Base-by-base conservation (phyloP, 2,329 filamentous ascomycete genomes). In the Paramyrothecium roridum region DNA sequence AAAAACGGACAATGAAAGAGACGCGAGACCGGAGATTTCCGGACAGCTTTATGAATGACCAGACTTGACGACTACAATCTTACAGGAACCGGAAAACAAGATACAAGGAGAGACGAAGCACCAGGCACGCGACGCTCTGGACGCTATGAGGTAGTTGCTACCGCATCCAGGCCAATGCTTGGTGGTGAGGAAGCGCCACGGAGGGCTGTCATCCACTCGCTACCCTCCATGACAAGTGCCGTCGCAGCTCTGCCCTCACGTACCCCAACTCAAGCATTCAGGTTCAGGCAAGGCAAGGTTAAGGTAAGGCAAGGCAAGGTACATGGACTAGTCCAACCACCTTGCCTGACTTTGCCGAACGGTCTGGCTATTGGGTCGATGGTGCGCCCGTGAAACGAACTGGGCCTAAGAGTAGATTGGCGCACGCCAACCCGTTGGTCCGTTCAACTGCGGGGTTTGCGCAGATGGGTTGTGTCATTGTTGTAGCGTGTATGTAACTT, bases 181-280 rank as follows among this genome's bases (percentile, higher is more conserved):
- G 48, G 55, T 20, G 53, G 55, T 54, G 56, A 59, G 50, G 53
- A 53, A 45, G 52, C 37, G 37, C 37, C 37, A 56, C 47, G 45
- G 51, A 54, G 43, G 21, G 49, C 52, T 67, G 58, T 59, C 61
- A 59, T 60, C 66, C 66, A 68, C 59, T 68, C 65, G 61, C 60
- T 58, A 68, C 66, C 66, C 66, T 68, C 66, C 66, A 68, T 37
- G 26, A 51, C 30, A 33, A 34, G 17, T 51, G 34, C 20, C 30
- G 49, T 20, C 30, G 19, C 19, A 47, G 19, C 19, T 19, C 45
- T 47, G 45, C 12, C 12, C 19, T 11, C 45, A 12, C 11, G 22
- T 47, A 22, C 19, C 45, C 20, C 19, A 47, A 22, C 45, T 45
- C 45, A 47, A 47, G 45, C 10, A 30, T 30, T 30, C 26, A 30